phyloP scores from a whole-genome alignment of 768 basidiomycete genomes.

The Infundibulicybe gibba region DNA sequence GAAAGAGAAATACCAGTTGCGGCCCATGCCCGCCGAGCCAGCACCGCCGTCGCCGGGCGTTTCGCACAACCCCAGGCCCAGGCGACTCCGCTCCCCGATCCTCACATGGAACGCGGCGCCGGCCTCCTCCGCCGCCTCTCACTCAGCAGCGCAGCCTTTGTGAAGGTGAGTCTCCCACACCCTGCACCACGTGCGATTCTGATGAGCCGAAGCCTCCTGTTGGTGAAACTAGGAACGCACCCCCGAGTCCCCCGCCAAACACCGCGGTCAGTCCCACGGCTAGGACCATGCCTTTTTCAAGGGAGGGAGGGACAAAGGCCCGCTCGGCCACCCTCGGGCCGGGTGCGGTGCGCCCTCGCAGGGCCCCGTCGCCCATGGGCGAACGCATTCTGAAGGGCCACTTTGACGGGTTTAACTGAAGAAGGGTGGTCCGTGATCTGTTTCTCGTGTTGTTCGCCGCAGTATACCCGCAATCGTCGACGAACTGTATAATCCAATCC shows the following conservation, averaged over 20 bases:
- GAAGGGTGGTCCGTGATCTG: constrained; percentile 1
- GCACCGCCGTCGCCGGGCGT: constrained; percentile 49
- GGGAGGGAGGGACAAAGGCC: constrained; percentile 24
- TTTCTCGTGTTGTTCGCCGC: constrained; percentile 19
- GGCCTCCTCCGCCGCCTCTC: constrained; percentile 76
- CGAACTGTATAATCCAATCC: constrained; percentile 15
- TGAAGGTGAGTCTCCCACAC: constrained; percentile 41
- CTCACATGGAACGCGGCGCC: constrained; percentile 60
- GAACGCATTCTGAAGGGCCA: constrained; percentile 89
- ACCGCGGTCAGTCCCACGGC: constrained; percentile 38
- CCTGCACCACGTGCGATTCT: constrained; percentile 3
- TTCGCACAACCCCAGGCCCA: constrained; percentile 47
- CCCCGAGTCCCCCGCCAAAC: constrained; percentile 50
- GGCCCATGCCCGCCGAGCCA: constrained; percentile 58
- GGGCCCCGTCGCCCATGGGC: constrained; percentile 86
- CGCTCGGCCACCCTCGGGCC: constrained; percentile 55
- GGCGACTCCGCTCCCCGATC: constrained; percentile 35
- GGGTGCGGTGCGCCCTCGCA: constrained; percentile 44
- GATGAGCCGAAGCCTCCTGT: constrained; percentile 19
- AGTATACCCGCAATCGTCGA: constrained; percentile 36
- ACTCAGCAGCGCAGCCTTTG: constrained; percentile 52
- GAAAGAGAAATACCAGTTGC: constrained; percentile 37
- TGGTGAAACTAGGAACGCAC: constrained; percentile 25
- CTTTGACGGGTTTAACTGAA: constrained; percentile 84
- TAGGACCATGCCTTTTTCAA: constrained; percentile 22